phyloP scores from a whole-genome alignment of 2,329 filamentous ascomycete genomes.

The Peltaster fructicola region DNA sequence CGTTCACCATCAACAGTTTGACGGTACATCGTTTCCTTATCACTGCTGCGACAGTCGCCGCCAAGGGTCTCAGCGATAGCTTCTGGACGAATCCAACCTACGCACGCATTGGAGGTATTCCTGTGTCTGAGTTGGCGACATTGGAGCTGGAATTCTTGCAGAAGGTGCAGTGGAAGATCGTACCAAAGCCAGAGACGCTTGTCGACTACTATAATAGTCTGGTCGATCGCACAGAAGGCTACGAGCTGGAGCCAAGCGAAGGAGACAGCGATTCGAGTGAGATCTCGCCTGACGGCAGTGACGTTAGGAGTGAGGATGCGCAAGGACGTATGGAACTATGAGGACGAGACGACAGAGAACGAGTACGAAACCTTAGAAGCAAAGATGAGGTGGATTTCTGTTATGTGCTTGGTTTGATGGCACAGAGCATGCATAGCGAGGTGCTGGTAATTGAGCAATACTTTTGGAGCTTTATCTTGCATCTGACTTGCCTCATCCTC shows the following conservation, averaged over 20 bases:
- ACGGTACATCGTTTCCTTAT: constrained; percentile 97
- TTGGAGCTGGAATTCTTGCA: constrained; percentile 88
- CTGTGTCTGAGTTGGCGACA: constrained; percentile 72
- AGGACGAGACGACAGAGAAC: no score
- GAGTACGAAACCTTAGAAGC: no score
- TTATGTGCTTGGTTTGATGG: no score
- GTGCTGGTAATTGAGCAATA: no score
- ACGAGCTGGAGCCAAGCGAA: constrained; percentile 28
- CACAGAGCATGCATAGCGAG: no score
- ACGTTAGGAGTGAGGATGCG: no score
- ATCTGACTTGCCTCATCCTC: no score
- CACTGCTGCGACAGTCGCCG: constrained; percentile 83
- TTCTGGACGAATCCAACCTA: constrained; percentile 99
- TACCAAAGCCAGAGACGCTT: constrained; percentile 82
- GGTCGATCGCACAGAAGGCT: constrained; percentile 49
- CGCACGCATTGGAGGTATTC: constrained; percentile 81
- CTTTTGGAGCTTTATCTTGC: no score
- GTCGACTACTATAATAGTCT: constrained; percentile 85
- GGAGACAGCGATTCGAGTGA: constrained; percentile 2
- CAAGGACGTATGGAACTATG: no score
- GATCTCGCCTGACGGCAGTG: no score
- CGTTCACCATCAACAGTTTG: constrained; percentile 89
- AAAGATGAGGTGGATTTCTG: no score
- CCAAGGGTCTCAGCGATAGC: constrained; percentile 86
- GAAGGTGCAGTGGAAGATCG: constrained; percentile 88